phyloP scores from a whole-genome alignment of 257 asterid genomes.

The Galeopsis tetrahit region DNA sequence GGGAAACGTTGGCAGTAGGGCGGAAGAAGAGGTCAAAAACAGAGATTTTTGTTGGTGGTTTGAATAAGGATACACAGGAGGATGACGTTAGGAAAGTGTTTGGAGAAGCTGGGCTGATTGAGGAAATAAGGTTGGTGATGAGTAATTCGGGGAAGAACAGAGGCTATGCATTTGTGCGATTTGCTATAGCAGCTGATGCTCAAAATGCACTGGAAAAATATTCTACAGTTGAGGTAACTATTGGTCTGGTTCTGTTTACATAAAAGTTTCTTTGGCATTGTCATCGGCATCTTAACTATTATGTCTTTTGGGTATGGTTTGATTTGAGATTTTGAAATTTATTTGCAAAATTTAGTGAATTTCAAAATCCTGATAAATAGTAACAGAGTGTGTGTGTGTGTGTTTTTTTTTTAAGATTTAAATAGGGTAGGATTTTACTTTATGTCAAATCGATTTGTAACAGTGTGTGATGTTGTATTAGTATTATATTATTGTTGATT shows the following conservation, averaged over 20 bases:
- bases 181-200: slow-evolving; percentile 70
- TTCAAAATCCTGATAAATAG: no score
- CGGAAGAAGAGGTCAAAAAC: slow-evolving; percentile 53
- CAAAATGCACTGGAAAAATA: slow-evolving; percentile 59
- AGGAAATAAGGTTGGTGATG: slow-evolving; percentile 58
- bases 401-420: no score
- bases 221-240: slow-evolving; percentile 63
- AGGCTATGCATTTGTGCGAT: slow-evolving; percentile 73
- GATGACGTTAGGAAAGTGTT: slow-evolving; percentile 62
- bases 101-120: slow-evolving; percentile 54
- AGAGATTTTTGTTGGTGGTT: slow-evolving; percentile 71
- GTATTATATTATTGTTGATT: no score
- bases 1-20: slow-evolving; percentile 49
- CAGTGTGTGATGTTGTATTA: no score
- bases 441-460: no score
- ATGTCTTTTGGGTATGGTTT: not conserved
- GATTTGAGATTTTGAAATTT: no score
- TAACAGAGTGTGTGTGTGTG: no score
- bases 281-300: not conserved
- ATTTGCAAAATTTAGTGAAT: no score
- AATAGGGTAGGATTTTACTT: no score
- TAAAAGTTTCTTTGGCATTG: not conserved
- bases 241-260: slow-evolving; percentile 25
- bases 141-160: slow-evolving; percentile 59
- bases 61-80: slow-evolving; percentile 57